A percentile compares a stretch with the other conserved stretches of the same genome.
Evolutionary conservation across 2,329 filamentous ascomycete genomes (phyloP).

Genomic region (Alternaria viburni): DNA sequence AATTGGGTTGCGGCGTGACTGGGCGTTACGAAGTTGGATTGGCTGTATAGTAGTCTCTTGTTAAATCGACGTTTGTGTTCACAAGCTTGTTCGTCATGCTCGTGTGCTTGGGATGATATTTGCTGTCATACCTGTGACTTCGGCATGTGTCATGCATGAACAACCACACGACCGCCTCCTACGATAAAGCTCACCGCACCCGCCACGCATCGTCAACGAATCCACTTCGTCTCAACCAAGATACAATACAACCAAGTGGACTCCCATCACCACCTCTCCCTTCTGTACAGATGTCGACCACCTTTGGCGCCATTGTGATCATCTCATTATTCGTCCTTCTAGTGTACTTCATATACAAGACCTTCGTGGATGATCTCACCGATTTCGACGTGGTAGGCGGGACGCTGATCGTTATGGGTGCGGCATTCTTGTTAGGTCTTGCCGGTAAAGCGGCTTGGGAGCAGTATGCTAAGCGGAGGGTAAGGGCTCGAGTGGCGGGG

Average conservation of each 20-base stretch:
- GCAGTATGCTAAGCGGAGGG: background rate
- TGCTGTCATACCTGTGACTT: background rate
- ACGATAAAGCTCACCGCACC: background rate
- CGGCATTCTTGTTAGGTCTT: background rate
- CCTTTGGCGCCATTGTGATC: background rate
- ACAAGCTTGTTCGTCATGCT: background rate
- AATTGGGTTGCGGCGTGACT: background rate
- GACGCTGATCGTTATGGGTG: background rate
- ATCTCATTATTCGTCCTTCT: background rate
- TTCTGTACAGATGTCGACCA: background rate
- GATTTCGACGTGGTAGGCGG: background rate
- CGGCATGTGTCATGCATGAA: background rate
- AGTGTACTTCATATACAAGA: background rate
- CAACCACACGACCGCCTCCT: too few relatives aligned
- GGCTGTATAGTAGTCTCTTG: conserved; percentile 1
- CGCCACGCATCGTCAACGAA: background rate
- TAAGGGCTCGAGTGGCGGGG: too few relatives aligned
- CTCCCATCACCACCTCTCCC: background rate
- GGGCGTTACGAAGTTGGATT: background rate
- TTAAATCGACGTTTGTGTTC: background rate
- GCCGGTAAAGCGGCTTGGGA: background rate
- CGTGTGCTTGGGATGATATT: background rate
- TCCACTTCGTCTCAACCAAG: background rate
- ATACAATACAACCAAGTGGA: background rate
- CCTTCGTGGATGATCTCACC: background rate